Conservation (phyloP, 2,329 filamentous ascomycete genomes). For the Beauveria scarabaeidicola region DNA sequence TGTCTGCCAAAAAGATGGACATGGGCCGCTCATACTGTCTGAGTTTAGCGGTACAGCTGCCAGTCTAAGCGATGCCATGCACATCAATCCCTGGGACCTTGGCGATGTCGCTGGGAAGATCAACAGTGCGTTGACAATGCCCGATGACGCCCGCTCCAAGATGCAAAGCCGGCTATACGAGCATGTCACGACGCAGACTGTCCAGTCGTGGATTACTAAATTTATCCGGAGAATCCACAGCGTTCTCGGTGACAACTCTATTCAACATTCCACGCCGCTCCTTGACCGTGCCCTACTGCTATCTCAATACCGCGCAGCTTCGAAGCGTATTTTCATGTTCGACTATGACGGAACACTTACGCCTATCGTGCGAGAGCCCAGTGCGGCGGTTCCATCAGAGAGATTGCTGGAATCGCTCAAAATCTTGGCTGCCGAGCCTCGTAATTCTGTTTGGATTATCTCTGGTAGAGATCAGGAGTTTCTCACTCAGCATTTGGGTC, state of each 20-base stretch:
- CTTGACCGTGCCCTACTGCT: slow-evolving; percentile 69
- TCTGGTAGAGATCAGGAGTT: slow-evolving; percentile 91
- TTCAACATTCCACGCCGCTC: slow-evolving; percentile 67
- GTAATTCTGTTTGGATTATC: slow-evolving; percentile 96
- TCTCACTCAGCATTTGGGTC: slow-evolving; percentile 82
- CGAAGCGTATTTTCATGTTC: slow-evolving; percentile 90
- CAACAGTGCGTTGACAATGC: slow-evolving; percentile 72
- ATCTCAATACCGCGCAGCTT: slow-evolving; percentile 62
- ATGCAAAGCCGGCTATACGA: slow-evolving; percentile 71
- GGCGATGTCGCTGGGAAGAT: slow-evolving; percentile 77
- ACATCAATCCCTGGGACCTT: slow-evolving; percentile 95
- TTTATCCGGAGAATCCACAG: slow-evolving; percentile 72
- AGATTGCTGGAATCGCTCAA: slow-evolving; percentile 73
- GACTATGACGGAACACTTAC: slow-evolving; percentile 97
- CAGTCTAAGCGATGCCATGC: slow-evolving; percentile 75
- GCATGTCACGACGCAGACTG: slow-evolving; percentile 77
- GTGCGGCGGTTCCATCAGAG: slow-evolving; percentile 79
- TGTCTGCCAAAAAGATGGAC: slow-evolving; percentile 77
- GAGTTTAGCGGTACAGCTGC: slow-evolving; percentile 94
- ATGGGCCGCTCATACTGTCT: slow-evolving; percentile 85
- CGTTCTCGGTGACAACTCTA: slow-evolving; percentile 69
- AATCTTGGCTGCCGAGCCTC: slow-evolving; percentile 66
- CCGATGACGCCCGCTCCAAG: slow-evolving; percentile 50
- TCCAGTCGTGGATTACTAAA: slow-evolving; percentile 76
- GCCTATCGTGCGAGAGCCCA: slow-evolving; percentile 86